Conservation (phyloP, 2,329 filamentous ascomycete species). For the Cladosporium sp. region DNA sequence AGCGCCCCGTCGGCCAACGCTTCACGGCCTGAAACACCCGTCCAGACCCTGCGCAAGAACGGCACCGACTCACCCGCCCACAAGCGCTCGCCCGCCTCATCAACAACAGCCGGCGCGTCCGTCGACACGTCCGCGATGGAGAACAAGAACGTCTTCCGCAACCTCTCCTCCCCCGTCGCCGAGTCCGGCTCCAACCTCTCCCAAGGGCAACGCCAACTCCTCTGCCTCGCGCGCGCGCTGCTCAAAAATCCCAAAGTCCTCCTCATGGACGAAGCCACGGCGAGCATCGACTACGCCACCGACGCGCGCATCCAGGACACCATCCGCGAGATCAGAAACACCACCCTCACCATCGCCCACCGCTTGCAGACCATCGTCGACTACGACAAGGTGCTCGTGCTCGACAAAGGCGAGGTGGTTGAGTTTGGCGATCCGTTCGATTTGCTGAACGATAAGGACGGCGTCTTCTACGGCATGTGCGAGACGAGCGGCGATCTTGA, state of each 20-base stretch:
- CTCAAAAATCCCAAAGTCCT: constrained; percentile 88
- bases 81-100: constrained; percentile 23
- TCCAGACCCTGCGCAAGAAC: constrained; percentile 18
- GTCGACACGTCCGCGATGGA: constrained; percentile 47
- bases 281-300: constrained; percentile 94
- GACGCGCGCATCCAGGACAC: constrained; percentile 96
- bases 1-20: constrained; percentile 46
- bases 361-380: constrained; percentile 95
- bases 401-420: constrained; percentile 82
- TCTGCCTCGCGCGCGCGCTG: constrained; percentile 88
- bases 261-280: constrained; percentile 99
- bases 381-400: constrained; percentile 93
- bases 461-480: constrained; percentile 65
- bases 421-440: constrained; percentile 91
- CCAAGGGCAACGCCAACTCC: constrained; percentile 89
- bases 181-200: constrained; percentile 94
- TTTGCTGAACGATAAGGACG: constrained; percentile 66
- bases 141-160: constrained; percentile 94
- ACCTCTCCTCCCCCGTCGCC: constrained; percentile 75
- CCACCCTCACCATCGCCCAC: constrained; percentile 95
- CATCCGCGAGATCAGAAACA: constrained; percentile 84
- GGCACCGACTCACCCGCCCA: constrained; percentile 22
- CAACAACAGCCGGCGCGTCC: constrained; percentile 27
- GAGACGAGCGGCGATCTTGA: constrained; percentile 64
- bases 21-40: constrained; percentile 31